Percentiles rank a stretch among this genome's conserved stretches.
These are phyloP conservation scores for Amylocarpus encephaloides DNA, from an alignment of 2,329 filamentous ascomycete species.

Conservation along the genomic window DNA sequence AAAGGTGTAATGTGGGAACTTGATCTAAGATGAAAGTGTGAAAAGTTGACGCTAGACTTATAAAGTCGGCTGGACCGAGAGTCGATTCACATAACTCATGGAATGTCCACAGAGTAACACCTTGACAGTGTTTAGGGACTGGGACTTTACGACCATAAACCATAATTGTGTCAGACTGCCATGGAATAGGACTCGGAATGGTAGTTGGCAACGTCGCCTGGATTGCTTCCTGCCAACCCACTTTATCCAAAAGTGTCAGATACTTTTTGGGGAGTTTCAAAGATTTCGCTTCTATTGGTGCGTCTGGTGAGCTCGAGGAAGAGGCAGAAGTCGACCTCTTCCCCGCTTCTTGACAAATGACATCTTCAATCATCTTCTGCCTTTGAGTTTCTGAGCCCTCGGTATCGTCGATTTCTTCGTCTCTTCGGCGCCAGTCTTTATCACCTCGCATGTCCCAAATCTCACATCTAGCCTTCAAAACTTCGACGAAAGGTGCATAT, in stretches of 20 bases:
- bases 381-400: slow-evolving; percentile 32
- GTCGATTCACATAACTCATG: slow-evolving; percentile 55
- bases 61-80: slow-evolving; percentile 76
- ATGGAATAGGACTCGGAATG: slow-evolving; percentile 31
- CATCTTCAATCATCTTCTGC: slow-evolving; percentile 25
- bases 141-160: slow-evolving; percentile 59
- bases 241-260: slow-evolving; percentile 17
- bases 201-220: slow-evolving; percentile 16
- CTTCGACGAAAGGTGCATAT: slow-evolving; percentile 69
- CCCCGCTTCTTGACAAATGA: slow-evolving; percentile 9
- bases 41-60: slow-evolving; percentile 71
- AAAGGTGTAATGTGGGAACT: slow-evolving; percentile 59
- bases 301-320: neutral
- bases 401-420: slow-evolving; percentile 33
- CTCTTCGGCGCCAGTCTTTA: slow-evolving; percentile 61
- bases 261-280: slow-evolving; percentile 25
- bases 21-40: slow-evolving; percentile 70
- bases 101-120: slow-evolving; percentile 61
- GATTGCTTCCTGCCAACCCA: slow-evolving; percentile 25
- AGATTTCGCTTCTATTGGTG: neutral
- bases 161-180: slow-evolving; percentile 39
- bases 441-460: slow-evolving; percentile 78
- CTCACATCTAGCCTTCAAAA: slow-evolving; percentile 71
- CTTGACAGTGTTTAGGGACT: slow-evolving; percentile 51
- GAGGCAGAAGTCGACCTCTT: neutral